Base-by-base conservation (phyloP, 306 rosid species). In the Mimosa bimucronata region DNA sequence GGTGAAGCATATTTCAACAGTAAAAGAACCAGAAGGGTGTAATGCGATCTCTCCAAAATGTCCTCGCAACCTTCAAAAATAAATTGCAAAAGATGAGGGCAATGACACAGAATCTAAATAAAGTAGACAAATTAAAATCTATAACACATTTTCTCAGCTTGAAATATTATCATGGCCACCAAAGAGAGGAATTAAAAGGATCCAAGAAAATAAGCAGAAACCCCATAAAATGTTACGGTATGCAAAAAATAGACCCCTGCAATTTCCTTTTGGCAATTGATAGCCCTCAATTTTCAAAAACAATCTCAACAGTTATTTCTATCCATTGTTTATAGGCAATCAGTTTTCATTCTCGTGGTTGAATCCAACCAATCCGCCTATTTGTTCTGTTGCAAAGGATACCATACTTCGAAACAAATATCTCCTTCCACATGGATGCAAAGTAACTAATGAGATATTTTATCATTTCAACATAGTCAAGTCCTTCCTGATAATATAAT, bases 11-110 rank as follows among this genome's bases (percentile, higher is more conserved):
- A 90, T 96, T 48, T 93, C 98, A 74, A 91, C 88, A 46, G 97
- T 86, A 83, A 89, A 96, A 64, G 92, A 87, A 86, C 98, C 92
- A 26, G 89, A 89, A 52, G 90, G 69, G 75, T 76, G 83, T 82
- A 93, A 82, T 77, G 97, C 83, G 52, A 90, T 86, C 92, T 90
- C 97, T 82, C 97, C 98, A 81, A 86, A 91, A 85, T 96, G 89
- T 72, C 89, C 89, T 46, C 81, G 88, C 12, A 93, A 89, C 88
- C 98, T 96, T 67, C 82, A 86, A 82, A 82, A 82, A 77, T 80
- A 80, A 78, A 81, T 80, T 74, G 77, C 69, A 48, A 37, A 78
- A 79, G 60, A 67, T 25, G 30, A 38, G 66, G 76, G 77, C 38
- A 60, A 23, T 25, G n/a, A 62, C 18, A 46, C 18, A 80, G 14